Evolutionary conservation across 1,284 basidiomycete genomes (phyloP), one percentile per base, ranked within the genome.

Genomic region (Sutorius eximius): DNA sequence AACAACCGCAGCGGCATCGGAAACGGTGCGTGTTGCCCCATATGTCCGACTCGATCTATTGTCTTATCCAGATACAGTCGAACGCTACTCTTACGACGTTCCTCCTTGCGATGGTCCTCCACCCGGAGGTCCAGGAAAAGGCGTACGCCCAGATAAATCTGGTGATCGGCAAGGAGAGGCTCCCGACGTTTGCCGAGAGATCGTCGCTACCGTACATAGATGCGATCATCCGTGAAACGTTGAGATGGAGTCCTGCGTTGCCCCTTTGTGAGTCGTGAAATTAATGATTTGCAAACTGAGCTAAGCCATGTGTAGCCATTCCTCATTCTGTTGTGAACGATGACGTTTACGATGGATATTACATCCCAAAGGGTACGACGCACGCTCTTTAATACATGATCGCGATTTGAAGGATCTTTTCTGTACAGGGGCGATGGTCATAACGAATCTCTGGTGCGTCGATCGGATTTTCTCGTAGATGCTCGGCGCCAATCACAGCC

Each of bases 31-130:
- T 46, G 20, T 4, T 12, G 12, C 9, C 9, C 5, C 15, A 32
- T 33, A 16, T 7, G 10, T 33, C 45, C 18, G 18, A 40, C 16
- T 45, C 22, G n/a, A 16, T 3, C 24, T 20, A 3, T 27, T 20
- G 9, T 38, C 51, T 64, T n/a, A 53, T 48, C 11, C 7, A 18
- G n/a, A 30, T 34, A 5, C 36, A 65, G 62, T 51, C 59, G 24
- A 49, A 15, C 11, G 33, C 57, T 10, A 3, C n/a, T 3, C 32
- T 52, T 3, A 22, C 32, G 49, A 62, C 67, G 12, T 70, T 74
- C 45, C 57, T 75, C n/a, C 53, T 74, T 24, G 65, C 63, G n/a
- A 73, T 76, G 64, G 54, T 66, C 22, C 48, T 64, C 13, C 54
- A 68, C 42, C 74, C 75, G 0, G 56, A 57, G 9, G 59, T 67